phyloP scores from a whole-genome alignment of 257 asterid genomes.

The Plectranthus barbatus region DNA sequence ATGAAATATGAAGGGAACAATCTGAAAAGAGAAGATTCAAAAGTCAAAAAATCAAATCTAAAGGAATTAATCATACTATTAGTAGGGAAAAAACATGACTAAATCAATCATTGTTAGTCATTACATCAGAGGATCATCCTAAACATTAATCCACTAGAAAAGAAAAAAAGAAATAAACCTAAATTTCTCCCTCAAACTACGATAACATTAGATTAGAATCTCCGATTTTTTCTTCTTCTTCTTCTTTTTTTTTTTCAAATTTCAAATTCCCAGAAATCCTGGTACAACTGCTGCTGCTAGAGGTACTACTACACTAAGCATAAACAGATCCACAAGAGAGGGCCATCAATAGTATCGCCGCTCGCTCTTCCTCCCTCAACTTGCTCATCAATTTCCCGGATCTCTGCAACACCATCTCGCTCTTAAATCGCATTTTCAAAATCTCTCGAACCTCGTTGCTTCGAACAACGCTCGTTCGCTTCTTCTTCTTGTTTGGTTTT shows the following conservation, averaged over 20 bases:
- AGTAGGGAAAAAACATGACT: conserved; percentile 8
- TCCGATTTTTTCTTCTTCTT: neutral
- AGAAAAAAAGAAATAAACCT: neutral
- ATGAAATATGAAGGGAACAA: neutral
- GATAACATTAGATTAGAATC: conserved; percentile 17
- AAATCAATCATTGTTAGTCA: conserved; percentile 29
- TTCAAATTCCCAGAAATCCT: neutral
- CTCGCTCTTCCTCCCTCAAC: conserved; percentile 77
- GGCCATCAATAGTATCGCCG: conserved; percentile 82
- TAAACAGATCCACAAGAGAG: conserved; percentile 70
- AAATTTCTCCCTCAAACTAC: neutral
- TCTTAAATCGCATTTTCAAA: conserved; percentile 48
- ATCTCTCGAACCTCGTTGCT: conserved; percentile 26
- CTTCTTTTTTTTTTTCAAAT: neutral
- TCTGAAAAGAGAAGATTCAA: neutral
- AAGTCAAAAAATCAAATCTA: neutral
- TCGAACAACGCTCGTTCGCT: conserved; percentile 25
- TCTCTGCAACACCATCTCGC: conserved; percentile 37
- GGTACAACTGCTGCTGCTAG: conserved; percentile 12
- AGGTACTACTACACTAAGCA: conserved; percentile 34
- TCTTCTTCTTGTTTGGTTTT: conserved; percentile 36
- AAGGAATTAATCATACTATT: conserved; percentile 7
- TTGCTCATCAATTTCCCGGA: conserved; percentile 46
- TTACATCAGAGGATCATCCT: conserved; percentile 19
- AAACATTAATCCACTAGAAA: neutral